Evolutionary conservation across 306 rosid species (phyloP).

Genomic region (Acacia confusa): DNA sequence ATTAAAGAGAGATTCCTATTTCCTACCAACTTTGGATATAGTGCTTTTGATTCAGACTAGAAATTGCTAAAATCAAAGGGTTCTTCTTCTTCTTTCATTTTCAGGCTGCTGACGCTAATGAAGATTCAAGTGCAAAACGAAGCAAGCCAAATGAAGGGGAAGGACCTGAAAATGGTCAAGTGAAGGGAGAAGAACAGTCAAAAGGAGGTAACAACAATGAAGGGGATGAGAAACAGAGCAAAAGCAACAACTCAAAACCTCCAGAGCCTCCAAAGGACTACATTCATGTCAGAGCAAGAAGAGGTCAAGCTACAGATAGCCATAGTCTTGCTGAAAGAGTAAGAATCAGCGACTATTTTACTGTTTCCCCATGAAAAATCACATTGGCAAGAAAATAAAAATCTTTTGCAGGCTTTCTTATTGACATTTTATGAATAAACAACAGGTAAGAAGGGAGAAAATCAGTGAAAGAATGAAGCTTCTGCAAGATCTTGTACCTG

Average conservation of each 20-base stretch:
- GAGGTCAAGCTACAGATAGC: slow-evolving; percentile 99
- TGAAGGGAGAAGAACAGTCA: slow-evolving; percentile 67
- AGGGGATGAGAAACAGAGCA: slow-evolving; percentile 55
- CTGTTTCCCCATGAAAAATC: background rate
- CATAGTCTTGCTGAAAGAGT: slow-evolving; percentile 99
- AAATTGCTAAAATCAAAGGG: slow-evolving; percentile 12
- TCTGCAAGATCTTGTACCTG: slow-evolving; percentile 97
- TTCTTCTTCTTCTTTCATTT: background rate
- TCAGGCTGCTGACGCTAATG: slow-evolving; percentile 55
- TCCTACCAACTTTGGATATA: background rate
- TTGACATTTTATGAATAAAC: slow-evolving; percentile 34
- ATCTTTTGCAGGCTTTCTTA: background rate
- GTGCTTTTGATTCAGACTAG: background rate
- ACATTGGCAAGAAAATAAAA: background rate
- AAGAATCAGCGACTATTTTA: slow-evolving; percentile 17
- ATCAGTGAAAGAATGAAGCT: slow-evolving; percentile 97
- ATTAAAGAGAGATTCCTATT: background rate
- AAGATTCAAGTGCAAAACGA: slow-evolving; percentile 54
- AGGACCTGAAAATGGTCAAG: slow-evolving; percentile 39
- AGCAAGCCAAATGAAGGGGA: slow-evolving; percentile 52
- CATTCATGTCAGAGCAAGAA: slow-evolving; percentile 97
- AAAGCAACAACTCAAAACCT: slow-evolving; percentile 53
- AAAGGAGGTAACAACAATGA: slow-evolving; percentile 37
- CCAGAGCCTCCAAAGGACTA: slow-evolving; percentile 87
- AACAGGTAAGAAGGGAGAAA: slow-evolving; percentile 93